Base-by-base conservation (phyloP, 164 flowering plant genomes). In the Taxillus chinensis region DNA sequence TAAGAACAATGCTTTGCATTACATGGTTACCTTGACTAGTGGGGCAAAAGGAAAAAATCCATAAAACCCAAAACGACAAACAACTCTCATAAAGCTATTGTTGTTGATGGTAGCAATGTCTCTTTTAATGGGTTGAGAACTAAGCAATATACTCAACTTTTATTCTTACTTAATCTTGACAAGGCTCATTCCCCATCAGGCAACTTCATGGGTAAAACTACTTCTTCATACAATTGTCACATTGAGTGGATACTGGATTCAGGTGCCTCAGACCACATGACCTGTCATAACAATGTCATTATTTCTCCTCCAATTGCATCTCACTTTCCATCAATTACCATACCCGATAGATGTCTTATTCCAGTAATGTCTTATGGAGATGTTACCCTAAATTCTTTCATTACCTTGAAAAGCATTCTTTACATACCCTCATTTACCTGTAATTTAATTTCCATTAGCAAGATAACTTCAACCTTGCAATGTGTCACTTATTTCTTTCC, bases 401-500 rank as follows among this genome's bases (percentile, higher is more conserved):
- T 53, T 17, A 53, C 55, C 13, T 53, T 53, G 55, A 53, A 53
- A 4, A 13, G 12, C 12, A 13, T 53, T 17, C 55, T 53, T 14
- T 53, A 53, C 12, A 53, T 53, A 53, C 55, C 55, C 27, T 5
- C 55, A 5, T 53, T 53, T 53, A 53, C 13, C 7, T 53, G 55
- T 17, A 53, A 53, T 13, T 17, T 53, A 6, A 53, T 53, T 5
- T 53, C 55, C 12, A 53, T 53, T 17, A 53, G 55, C 27, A 53
- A 53, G 27, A 5, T 53, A 17, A 53, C 55, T 17, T 5, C 5
- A 53, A 12, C 55, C 15, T 53, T 53, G 45, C 45, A 60, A 3
- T 41, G 51, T 60, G 62, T 39, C 4, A 39, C 49, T 13, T 17
- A 41, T 60, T 60, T 60, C 14, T 60, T 60, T 3, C 63, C 53